phyloP scores from a whole-genome alignment of 1,284 basidiomycete species.

The Anthracocystis walkeri region DNA sequence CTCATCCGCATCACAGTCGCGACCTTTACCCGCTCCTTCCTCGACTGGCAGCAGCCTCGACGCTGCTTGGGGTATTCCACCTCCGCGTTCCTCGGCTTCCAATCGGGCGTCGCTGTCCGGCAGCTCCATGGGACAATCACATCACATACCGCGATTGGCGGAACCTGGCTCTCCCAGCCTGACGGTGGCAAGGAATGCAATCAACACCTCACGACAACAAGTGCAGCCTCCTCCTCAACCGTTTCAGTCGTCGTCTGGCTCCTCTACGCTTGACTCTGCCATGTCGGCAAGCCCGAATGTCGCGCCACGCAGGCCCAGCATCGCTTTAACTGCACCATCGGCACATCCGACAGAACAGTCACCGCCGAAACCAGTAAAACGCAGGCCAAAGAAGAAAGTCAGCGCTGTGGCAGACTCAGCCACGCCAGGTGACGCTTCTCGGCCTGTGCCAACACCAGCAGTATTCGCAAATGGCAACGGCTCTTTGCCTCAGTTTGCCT shows the following conservation, averaged over 20 bases:
- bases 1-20: constrained; percentile 5
- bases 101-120: constrained; percentile 5
- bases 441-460: neutral
- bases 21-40: constrained; percentile 2
- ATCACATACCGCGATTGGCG: constrained; percentile 17
- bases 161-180: constrained; percentile 40
- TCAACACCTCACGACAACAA: constrained; percentile 13
- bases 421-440: neutral
- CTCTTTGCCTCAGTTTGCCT: constrained; percentile 25
- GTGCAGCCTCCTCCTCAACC: constrained; percentile 10
- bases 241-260: constrained; percentile 6
- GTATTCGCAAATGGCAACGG: constrained; percentile 1
- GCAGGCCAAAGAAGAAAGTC: constrained; percentile 10
- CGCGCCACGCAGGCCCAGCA: constrained; percentile 2
- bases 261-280: constrained; percentile 35
- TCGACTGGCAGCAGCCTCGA: constrained; percentile 39
- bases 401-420: neutral
- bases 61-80: constrained; percentile 24
- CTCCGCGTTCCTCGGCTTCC: constrained; percentile 4
- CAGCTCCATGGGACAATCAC: constrained; percentile 2
- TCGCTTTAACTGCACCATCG: constrained; percentile 1
- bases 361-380: constrained; percentile 18
- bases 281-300: constrained; percentile 26
- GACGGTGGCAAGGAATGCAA: constrained; percentile 19
- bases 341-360: constrained; percentile 15